phyloP scores from a whole-genome alignment of 2,329 filamentous ascomycete genomes.

The Sporothrix phasma region DNA sequence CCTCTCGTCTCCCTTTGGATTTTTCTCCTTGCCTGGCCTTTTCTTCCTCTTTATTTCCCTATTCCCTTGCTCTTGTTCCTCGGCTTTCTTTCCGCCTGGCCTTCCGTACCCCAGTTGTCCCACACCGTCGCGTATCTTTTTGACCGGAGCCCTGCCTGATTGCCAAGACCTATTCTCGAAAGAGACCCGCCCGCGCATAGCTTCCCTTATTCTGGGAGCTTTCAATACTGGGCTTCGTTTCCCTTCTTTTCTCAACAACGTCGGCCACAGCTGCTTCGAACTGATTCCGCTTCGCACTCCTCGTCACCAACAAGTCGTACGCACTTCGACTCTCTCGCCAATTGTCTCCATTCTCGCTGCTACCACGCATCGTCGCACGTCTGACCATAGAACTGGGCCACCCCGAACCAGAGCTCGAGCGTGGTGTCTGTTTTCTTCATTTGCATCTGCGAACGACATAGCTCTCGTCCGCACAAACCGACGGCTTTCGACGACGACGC shows the following conservation, averaged over 20 bases:
- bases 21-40: not conserved
- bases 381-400: not conserved
- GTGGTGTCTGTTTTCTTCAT: not conserved
- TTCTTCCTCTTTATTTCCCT: not conserved
- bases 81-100: too few species aligned
- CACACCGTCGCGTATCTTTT: not conserved
- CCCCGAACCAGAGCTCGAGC: not conserved
- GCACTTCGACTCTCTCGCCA: not conserved
- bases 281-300: not conserved
- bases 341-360: not conserved
- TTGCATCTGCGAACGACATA: not conserved
- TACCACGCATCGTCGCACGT: not conserved
- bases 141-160: not conserved
- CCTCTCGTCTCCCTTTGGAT: constrained; percentile 11
- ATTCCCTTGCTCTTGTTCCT: not conserved
- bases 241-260: not conserved
- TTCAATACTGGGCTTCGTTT: not conserved
- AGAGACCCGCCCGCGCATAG: not conserved
- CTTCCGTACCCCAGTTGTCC: not conserved
- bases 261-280: not conserved
- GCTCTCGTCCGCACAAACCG: not conserved
- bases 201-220: not conserved
- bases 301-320: not conserved
- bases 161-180: constrained; percentile 7
- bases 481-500: not conserved